Base-by-base conservation (phyloP, 2,329 filamentous ascomycete species). In the Alternaria sp. region DNA sequence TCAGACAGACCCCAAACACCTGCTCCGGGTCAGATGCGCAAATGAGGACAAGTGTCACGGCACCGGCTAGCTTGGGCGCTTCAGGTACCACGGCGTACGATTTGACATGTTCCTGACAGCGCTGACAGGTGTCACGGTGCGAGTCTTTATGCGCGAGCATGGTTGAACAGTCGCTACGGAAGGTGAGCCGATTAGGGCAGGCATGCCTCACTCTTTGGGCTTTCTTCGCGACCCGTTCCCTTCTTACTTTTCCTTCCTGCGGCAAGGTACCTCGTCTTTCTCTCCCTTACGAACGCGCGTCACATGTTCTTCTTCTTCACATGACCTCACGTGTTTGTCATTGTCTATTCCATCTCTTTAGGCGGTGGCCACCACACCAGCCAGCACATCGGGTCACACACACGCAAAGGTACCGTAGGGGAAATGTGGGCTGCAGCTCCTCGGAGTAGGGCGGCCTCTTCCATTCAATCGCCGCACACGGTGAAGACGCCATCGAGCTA, bases 111-210 rank as follows among this genome's bases (percentile, higher is more conserved):
- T 51, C 59, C 58, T 71, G 69, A 71, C 70, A 71, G 64, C 50
- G 20, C 66, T 73, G 71, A 73, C 68, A 73, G 71, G 67, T 72
- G 59, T 41, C 55, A 71, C 55, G 41, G 70, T 73, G 58, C 70
- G 67, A 71, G 68, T 61, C 50, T 64, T 47, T 54, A 23, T 33
- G 26, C 21, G 45, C 33, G 51, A 33, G n/a, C 33, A 26, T 33
- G 41, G 43, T 47, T 51, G 18, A 43, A 44, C 45, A 44, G 18
- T 41, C 23, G 20, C 21, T 23, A 41, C 57, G 20, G 8, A 58
- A n/a, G 47, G 46, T 25, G 30, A 20, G 25, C 47, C 23, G 41
- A 58, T 49, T 44, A 23, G 41, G 8, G 15, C 14, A 46, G 5
- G 21, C 44, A 50, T 49, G 37, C 41, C 47, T 28, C 25, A 58